Base-by-base conservation (phyloP, 2,329 filamentous ascomycete species). In the Lachnellula hyalina region DNA sequence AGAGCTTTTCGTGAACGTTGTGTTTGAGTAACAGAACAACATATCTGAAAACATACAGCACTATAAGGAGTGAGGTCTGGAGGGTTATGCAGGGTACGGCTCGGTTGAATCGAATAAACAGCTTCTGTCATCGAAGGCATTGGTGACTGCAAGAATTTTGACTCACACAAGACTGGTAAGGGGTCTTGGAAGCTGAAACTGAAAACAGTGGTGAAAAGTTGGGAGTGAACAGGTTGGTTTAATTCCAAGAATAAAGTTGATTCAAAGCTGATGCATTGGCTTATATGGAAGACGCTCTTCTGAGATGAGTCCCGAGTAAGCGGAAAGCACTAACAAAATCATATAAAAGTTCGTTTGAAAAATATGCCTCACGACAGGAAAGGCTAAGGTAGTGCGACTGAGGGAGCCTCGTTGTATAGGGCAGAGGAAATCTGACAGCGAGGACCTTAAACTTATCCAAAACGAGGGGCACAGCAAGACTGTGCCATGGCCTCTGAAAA, bases 51-150 rank as follows among this genome's bases (percentile, higher is more conserved):
- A 65, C 63, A 41, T 64, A 67, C 64, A 44, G 64, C 59, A 52
- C 62, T 66, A 47, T 60, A 63, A 17, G 65, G 63, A 32, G 59
- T 61, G 25, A 55, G 53, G 11, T 58, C 57, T 28, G 56, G 54
- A 40, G 40, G 36, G 35, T 48, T 49, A 48, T 49, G 47, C 34
- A 56, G 51, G 19, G 35, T 49, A 28, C 38, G 56, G 51, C 52
- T 47, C 49, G 60, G 42, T 47, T 59, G 57, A 34, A 55, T 38
- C 25, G 28, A 50, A 47, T 55, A 53, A 21, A 28, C 45, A 28
- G 34, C 38, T 28, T 59, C 54, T 46, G 17, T 47, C 51, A 49
- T 56, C 17, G 49, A 49, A 52, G 53, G 48, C 57, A 57, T 57
- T 44, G 52, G 40, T 55, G 49, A 17, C 19, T 34, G 47, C 19